Percentiles rank a stretch among this genome's conserved stretches.
Conservation (phyloP, 1,139 yeast genomes). For the Suhomyces coccinellae region DNA sequence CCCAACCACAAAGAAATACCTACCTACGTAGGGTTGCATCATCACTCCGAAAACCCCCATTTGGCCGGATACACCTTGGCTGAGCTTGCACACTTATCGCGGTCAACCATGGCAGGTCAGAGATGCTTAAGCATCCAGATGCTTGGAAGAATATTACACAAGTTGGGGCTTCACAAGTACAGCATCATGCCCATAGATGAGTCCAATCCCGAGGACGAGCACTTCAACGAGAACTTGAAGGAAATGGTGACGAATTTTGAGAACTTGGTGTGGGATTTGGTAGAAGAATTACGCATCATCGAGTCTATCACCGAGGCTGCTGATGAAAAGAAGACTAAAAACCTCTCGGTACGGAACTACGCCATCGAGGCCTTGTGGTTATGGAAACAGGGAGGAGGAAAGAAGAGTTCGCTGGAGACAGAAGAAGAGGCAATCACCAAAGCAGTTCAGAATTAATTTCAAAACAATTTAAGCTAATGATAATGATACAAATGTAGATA, state of each 20-base stretch:
- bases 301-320: constrained; percentile 75
- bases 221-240: constrained; percentile 37
- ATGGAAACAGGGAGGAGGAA: constrained; percentile 81
- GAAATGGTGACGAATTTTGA: constrained; percentile 52
- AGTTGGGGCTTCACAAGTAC: constrained; percentile 66
- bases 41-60: constrained; percentile 85
- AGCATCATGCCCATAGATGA: constrained; percentile 47
- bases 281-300: constrained; percentile 64
- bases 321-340: constrained; percentile 63
- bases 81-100: constrained; percentile 76
- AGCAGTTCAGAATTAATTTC: constrained; percentile 11
- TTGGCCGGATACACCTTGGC: constrained; percentile 89
- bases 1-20: constrained; percentile 43
- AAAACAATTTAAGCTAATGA: not conserved
- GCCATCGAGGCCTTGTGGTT: constrained; percentile 95
- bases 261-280: constrained; percentile 71
- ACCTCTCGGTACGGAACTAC: constrained; percentile 76
- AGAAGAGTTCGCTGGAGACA: constrained; percentile 18
- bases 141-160: constrained; percentile 81
- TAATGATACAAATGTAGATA: constrained; percentile 2
- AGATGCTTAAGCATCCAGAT: constrained; percentile 84
- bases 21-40: constrained; percentile 76
- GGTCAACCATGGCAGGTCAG: constrained; percentile 83
- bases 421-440: constrained; percentile 19
- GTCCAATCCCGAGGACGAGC: constrained; percentile 36